Evolutionary conservation across 768 basidiomycete genomes (phyloP).

Genomic region (Pholiota microspora): DNA sequence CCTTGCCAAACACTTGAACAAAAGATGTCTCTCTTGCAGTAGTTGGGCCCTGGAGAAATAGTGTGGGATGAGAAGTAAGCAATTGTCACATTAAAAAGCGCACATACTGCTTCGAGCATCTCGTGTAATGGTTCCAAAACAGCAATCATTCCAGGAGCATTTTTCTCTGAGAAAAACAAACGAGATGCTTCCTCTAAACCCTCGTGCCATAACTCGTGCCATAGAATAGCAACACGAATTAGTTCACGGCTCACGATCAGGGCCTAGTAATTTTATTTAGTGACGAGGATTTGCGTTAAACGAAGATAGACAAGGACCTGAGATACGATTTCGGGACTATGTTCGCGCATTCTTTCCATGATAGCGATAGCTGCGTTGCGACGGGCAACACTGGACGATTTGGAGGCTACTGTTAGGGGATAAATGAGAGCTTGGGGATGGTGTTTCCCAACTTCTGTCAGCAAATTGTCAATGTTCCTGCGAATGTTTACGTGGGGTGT

Average conservation of each 20-base stretch:
- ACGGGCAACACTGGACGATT: constrained; percentile 84
- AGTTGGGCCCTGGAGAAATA: constrained; percentile 69
- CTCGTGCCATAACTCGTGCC: constrained; percentile 99
- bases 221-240: constrained; percentile 95
- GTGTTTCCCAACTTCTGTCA: constrained; percentile 91
- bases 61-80: constrained; percentile 1
- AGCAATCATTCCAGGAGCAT: constrained; percentile 96
- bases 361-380: constrained; percentile 81
- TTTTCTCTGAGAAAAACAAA: constrained; percentile 94
- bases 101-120: constrained; percentile 79
- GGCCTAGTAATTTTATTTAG: constrained; percentile 46
- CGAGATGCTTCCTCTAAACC: constrained; percentile 97
- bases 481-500: constrained; percentile 87
- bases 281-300: not conserved
- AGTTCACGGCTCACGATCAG: constrained; percentile 89
- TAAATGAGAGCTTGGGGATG: constrained; percentile 98
- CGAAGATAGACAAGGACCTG: constrained; percentile 51
- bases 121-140: constrained; percentile 91
- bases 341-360: constrained; percentile 92
- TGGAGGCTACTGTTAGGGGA: constrained; percentile 92
- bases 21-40: constrained; percentile 96
- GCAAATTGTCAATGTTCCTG: constrained; percentile 81
- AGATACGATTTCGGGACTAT: constrained; percentile 82
- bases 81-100: not conserved
- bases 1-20: constrained; percentile 88